These are phyloP conservation scores for Poa annua DNA, from an alignment of 176 grass and related monocot genomes.

Conservation along the genomic window DNA sequence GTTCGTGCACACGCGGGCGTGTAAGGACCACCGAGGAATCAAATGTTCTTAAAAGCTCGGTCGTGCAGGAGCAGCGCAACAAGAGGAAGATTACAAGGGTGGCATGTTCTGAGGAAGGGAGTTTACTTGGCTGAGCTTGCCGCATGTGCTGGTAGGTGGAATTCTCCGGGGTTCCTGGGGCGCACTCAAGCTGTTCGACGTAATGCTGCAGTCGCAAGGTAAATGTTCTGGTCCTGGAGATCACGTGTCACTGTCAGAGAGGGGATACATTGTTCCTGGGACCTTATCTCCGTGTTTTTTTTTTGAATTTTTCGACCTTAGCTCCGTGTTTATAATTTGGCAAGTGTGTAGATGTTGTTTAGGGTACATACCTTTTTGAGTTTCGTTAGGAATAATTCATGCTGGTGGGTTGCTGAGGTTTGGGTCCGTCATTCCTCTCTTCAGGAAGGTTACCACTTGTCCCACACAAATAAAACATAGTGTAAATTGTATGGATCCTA, in stretches of 20 bases:
- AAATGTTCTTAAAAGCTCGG: slow-evolving; percentile 24
- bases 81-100: slow-evolving; percentile 20
- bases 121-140: slow-evolving; percentile 18
- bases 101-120: background rate
- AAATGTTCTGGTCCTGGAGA: slow-evolving; percentile 23
- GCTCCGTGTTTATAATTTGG: background rate
- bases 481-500: background rate
- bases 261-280: background rate
- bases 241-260: slow-evolving; percentile 44
- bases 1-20: background rate
- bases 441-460: slow-evolving; percentile 8
- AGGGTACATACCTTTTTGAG: slow-evolving; percentile 34
- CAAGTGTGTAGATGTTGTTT: slow-evolving; percentile 34
- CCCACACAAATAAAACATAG: background rate
- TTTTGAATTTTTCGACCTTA: too few relatives aligned
- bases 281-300: slow-evolving; percentile 1
- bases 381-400: slow-evolving; percentile 30
- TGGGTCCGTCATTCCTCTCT: background rate
- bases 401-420: slow-evolving; percentile 12
- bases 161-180: background rate
- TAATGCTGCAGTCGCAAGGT: slow-evolving; percentile 17
- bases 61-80: slow-evolving; percentile 18
- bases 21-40: slow-evolving; percentile 21
- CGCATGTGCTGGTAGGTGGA: slow-evolving; percentile 21
- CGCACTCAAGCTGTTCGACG: slow-evolving; percentile 35